Conservation (phyloP, 108 stramenopile genomes). For the Aurantiochytrium sp. region DNA sequence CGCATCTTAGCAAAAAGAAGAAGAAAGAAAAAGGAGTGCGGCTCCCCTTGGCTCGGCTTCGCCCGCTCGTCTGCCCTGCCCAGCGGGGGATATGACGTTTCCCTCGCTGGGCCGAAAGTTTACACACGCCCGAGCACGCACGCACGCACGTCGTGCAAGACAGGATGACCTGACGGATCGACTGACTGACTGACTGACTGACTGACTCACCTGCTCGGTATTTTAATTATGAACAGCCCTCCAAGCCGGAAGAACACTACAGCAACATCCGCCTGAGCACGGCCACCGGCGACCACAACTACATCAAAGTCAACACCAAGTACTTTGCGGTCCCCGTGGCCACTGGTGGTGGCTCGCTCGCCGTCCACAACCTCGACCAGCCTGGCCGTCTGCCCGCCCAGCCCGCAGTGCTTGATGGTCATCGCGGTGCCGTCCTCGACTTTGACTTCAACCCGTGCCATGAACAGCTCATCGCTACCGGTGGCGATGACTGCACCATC, state of each 20-base stretch:
- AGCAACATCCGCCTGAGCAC: slow-evolving; percentile 74
- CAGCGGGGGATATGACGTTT: too few species aligned
- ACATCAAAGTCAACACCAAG: slow-evolving; percentile 97
- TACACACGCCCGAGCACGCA: too few species aligned
- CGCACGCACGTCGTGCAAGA: too few species aligned
- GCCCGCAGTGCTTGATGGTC: slow-evolving; percentile 76
- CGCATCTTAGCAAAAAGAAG: too few species aligned
- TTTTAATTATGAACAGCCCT: neutral
- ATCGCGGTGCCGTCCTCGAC: slow-evolving; percentile 79
- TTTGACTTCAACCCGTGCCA: slow-evolving; percentile 76
- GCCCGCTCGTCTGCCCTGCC: too few species aligned
- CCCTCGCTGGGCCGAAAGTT: too few species aligned
- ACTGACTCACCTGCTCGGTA: too few species aligned
- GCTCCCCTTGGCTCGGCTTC: too few species aligned
- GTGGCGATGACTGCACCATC: slow-evolving; percentile 70
- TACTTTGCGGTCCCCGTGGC: slow-evolving; percentile 88
- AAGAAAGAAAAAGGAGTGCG: too few species aligned
- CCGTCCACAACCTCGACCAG: slow-evolving; percentile 71
- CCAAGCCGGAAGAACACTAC: slow-evolving; percentile 23
- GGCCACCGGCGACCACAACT: slow-evolving; percentile 91
- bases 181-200: too few species aligned
- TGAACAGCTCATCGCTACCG: neutral
- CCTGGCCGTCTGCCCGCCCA: slow-evolving; percentile 72
- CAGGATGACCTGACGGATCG: too few species aligned
- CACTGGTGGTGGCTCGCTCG: slow-evolving; percentile 88